phyloP scores from a whole-genome alignment of 306 rosid species.

The Crotalaria pallida region DNA sequence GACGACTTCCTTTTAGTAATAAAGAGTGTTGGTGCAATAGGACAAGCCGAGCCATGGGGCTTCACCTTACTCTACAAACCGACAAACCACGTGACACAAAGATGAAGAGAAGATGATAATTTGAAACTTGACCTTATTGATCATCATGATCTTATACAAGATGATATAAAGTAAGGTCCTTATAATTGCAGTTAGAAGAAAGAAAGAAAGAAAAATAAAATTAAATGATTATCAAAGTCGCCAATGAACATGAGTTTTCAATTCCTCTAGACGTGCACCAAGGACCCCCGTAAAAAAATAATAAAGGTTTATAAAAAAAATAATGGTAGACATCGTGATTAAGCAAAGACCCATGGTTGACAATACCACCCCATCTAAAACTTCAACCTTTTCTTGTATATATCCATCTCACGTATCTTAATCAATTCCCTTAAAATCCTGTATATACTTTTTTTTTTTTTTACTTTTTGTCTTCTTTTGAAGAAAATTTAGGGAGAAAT shows the following conservation, averaged over 20 bases:
- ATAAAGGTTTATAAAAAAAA: background rate
- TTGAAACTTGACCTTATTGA: conserved; percentile 37
- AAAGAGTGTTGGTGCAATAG: conserved; percentile 22
- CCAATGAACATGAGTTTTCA: background rate
- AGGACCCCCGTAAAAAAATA: background rate
- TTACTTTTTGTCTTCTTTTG: background rate
- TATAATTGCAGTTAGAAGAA: conserved; percentile 31
- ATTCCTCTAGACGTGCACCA: conserved; percentile 19
- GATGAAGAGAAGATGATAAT: conserved; percentile 29
- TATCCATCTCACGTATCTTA: conserved; percentile 11
- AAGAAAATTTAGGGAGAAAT: background rate
- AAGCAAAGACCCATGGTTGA: conserved; percentile 54
- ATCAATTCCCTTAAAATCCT: background rate
- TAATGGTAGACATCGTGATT: conserved; percentile 57
- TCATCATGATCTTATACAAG: conserved; percentile 31
- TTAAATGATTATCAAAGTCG: conserved; percentile 10
- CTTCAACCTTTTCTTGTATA: conserved; percentile 23
- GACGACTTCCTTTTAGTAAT: conserved; percentile 14
- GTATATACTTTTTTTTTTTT: background rate
- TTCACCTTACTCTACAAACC: conserved; percentile 50
- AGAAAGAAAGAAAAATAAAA: background rate
- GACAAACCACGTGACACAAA: conserved; percentile 67
- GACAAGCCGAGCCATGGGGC: conserved; percentile 36
- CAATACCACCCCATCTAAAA: conserved; percentile 55
- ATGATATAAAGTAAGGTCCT: conserved; percentile 26